Percentiles rank a stretch among this genome's conserved stretches.
Evolutionary conservation across 1,284 basidiomycete species (phyloP).

Genomic region (Cryptococcus sp.): DNA sequence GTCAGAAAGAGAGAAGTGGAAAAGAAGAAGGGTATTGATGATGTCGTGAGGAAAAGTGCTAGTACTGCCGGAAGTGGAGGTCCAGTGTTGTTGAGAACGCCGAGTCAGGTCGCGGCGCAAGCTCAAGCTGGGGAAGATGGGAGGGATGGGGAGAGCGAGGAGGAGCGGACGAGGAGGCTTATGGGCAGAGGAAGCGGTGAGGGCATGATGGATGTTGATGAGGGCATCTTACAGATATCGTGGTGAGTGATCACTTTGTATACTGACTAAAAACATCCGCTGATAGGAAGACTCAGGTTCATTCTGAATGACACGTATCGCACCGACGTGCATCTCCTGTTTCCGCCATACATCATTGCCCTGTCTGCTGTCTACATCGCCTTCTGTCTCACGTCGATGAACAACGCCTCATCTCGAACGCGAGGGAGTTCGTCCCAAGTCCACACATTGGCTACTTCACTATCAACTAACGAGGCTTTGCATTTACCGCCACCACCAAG

Average conservation of each 20-base stretch:
- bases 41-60: constrained; percentile 27
- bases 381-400: constrained; percentile 55
- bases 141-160: constrained; percentile 36
- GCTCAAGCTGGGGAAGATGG: constrained; percentile 12
- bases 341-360: constrained; percentile 92
- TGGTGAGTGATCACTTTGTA: constrained; percentile 43
- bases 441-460: constrained; percentile 55
- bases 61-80: not conserved
- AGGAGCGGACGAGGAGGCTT: constrained; percentile 38
- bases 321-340: constrained; percentile 82
- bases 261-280: not conserved
- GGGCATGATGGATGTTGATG: constrained; percentile 55
- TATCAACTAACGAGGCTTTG: constrained; percentile 41
- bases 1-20: constrained; percentile 31
- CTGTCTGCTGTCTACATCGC: constrained; percentile 86
- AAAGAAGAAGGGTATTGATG: constrained; percentile 35
- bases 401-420: constrained; percentile 44
- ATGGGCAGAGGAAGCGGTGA: constrained; percentile 50
- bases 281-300: constrained; percentile 63
- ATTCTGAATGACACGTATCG: constrained; percentile 95
- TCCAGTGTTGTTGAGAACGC: not conserved
- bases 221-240: constrained; percentile 55
- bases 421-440: constrained; percentile 51
- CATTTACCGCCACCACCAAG: constrained; percentile 37
- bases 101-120: constrained; percentile 2